Percentiles rank a stretch among this genome's conserved stretches.
Conservation (phyloP, 2,329 filamentous ascomycete genomes). For the Macroventuria anomochaeta region DNA sequence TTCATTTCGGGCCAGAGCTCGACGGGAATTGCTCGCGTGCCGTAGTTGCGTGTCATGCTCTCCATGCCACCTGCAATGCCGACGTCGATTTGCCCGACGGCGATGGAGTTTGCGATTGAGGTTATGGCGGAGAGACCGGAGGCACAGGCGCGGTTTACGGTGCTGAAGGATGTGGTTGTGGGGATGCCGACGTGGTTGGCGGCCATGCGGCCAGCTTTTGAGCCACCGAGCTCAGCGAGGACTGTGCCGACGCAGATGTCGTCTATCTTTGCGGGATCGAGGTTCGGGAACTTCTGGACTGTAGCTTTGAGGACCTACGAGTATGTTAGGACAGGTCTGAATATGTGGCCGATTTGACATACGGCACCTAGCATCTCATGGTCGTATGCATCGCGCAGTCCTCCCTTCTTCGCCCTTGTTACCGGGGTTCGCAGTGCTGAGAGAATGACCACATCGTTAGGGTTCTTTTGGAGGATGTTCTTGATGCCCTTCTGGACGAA, state of each 20-base stretch:
- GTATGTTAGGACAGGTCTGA: constrained; percentile 1
- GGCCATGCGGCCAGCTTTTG: constrained; percentile 90
- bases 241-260: constrained; percentile 90
- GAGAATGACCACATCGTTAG: constrained; percentile 84
- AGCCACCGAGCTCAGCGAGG: constrained; percentile 86
- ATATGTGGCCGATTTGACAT: constrained; percentile 14
- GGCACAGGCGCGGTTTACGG: constrained; percentile 86
- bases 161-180: constrained; percentile 76
- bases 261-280: constrained; percentile 72
- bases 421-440: constrained; percentile 90
- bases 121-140: constrained; percentile 80
- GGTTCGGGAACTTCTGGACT: constrained; percentile 72
- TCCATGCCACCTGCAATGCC: constrained; percentile 92
- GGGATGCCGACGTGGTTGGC: constrained; percentile 83
- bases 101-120: constrained; percentile 74
- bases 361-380: constrained; percentile 81
- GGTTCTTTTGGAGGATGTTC: constrained; percentile 77
- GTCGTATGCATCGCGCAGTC: constrained; percentile 85
- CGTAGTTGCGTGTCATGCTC: constrained; percentile 95
- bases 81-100: constrained; percentile 71
- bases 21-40: constrained; percentile 79
- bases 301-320: constrained; percentile 67
- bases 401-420: constrained; percentile 81
- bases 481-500: constrained; percentile 68
- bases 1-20: constrained; percentile 78